These are phyloP conservation scores for Russula dissimulans DNA, from an alignment of 768 basidiomycete species.

Conservation along the genomic window DNA sequence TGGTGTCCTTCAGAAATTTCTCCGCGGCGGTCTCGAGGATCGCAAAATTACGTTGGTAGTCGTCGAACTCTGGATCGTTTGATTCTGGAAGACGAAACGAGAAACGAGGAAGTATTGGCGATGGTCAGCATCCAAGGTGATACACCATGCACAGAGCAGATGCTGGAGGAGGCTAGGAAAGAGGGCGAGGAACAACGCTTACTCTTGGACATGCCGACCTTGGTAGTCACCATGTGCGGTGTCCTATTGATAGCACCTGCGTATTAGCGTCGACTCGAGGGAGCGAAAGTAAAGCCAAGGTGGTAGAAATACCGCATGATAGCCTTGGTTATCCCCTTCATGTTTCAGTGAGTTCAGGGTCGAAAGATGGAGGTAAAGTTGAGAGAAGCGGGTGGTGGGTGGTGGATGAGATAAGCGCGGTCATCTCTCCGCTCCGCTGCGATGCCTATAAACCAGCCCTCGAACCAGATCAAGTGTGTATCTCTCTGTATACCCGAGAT, in stretches of 20 bases:
- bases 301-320: slow-evolving; percentile 51
- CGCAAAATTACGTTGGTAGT: slow-evolving; percentile 69
- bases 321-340: slow-evolving; percentile 77
- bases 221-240: slow-evolving; percentile 80
- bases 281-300: no score
- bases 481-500: neutral
- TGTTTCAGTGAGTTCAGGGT: neutral
- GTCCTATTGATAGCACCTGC: slow-evolving; percentile 43
- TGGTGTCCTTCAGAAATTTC: slow-evolving; percentile 88
- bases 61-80: slow-evolving; percentile 83
- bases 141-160: neutral
- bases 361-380: neutral
- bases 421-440: neutral
- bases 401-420: slow-evolving; percentile 2
- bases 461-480: slow-evolving; percentile 50
- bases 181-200: slow-evolving; percentile 13
- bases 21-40: slow-evolving; percentile 73
- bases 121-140: neutral
- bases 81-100: slow-evolving; percentile 41
- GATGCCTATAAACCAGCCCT: slow-evolving; percentile 70
- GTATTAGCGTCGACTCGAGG: neutral
- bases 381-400: no score
- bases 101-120: neutral
- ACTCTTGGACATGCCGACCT: slow-evolving; percentile 93
- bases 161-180: neutral